Base-by-base conservation (phyloP, 305 asterid genomes). In the Ilex paraguariensis region DNA sequence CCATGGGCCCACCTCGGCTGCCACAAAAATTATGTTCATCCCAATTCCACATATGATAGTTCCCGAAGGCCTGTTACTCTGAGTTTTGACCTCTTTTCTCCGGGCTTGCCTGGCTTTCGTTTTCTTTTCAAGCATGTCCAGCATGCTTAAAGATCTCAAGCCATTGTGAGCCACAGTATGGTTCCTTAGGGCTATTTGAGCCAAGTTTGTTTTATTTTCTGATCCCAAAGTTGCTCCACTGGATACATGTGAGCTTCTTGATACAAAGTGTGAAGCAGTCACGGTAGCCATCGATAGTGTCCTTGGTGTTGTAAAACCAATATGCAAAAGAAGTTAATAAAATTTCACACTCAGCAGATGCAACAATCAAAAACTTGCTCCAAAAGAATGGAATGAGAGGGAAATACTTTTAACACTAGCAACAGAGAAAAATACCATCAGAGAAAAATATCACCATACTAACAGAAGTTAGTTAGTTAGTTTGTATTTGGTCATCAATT, bases 1-100 rank as follows among this genome's bases (percentile, higher is more conserved):
- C 98, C 98, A 92, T 0, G 98, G 96, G 48, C 87, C 95, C 17
- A 78, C 80, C 82, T 92, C 98, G 28, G 93, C 77, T 3, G 85
- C 82, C 56, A 90, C 82, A 54, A 84, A 80, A 68, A 80, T 66
- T 72, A 85, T 51, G 45, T 44, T 72, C 91, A 88, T 79, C 51
- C 98, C 98, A 51, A 50, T 52, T 56, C 79, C 89, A 45, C 96
- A 85, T 16, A 81, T 57, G 58, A 79, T 79, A 54, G 79, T 63
- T n/a, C 78, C 77, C 2, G 81, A 68, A 12, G 70, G 62, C 64
- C 64, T 63, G 46, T 31, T 49, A 31, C 56, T 58, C 52, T 60
- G 59, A 21, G 46, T 30, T 52, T 52, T 71, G 31, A 46, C 61
- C 6, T 59, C 72, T 32, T 17, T 40, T 70, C 62, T 42, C 60